Evolutionary conservation across 1,284 basidiomycete genomes (phyloP), one percentile per base, ranked within the genome.

Genomic region (Austroboletus novae-zelandiae): DNA sequence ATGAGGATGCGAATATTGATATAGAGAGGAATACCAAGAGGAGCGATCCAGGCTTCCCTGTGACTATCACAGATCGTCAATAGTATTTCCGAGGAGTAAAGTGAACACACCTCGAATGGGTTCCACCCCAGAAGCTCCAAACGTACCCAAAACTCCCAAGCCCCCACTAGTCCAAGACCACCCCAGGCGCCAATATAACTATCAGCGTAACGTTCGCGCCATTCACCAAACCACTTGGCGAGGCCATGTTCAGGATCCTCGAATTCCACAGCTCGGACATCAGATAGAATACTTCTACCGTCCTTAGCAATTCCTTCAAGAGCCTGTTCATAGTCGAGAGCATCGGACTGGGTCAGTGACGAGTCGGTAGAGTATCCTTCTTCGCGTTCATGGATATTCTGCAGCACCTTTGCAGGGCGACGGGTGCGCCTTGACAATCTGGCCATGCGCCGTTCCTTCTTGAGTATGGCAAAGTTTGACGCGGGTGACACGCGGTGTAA

Each of bases 131-230:
- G 72, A 64, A 89, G 79, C 70, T 98, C 95, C 44, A 94, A 73
- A 47, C 94, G 76, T 18, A 84, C 84, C 93, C 94, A 98, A 67
- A 96, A 97, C 70, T 97, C 94, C 94, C 95, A 98, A 35, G 91
- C 91, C 51, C 89, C 87, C 0, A 96, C 86, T 50, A 96, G 79
- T 1, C 89, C 91, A 41, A 97, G 73, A 4, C 92, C 91, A 43
- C 93, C 94, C 81, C 90, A 98, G 5, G 94, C 94, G 43, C 87
- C 85, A 3, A 79, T 73, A 71, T 97, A 98, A 55, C 84, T 92
- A 53, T 98, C 94, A 11, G 75, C 73, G 60, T 88, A 94, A 55
- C 74, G 74, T 47, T 78, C 73, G 42, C 91, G 77, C 94, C 94
- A 98, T 42, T 80, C 79, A 9, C 78, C 81, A 71, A 96, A 98